phyloP scores from a whole-genome alignment of 2,329 filamentous ascomycete genomes.

The Ilyonectria destructans region DNA sequence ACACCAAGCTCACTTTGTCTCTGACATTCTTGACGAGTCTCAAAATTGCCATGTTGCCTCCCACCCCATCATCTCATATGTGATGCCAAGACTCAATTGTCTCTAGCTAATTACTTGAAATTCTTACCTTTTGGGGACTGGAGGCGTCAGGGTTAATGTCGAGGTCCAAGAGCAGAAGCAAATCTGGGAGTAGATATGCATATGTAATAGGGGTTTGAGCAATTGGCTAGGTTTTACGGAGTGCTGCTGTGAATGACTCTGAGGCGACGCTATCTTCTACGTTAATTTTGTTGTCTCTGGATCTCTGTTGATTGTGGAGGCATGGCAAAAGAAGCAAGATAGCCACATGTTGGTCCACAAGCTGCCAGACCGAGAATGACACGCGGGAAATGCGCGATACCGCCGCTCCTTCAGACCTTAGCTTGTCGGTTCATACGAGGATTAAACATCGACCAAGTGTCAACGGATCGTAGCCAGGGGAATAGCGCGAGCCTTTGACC shows the following conservation, averaged over 20 bases:
- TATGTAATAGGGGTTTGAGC: background rate
- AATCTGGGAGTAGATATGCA: slow-evolving; percentile 18
- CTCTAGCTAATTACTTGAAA: background rate
- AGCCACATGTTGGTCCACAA: background rate
- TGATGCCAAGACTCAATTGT: background rate
- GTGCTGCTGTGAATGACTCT: background rate
- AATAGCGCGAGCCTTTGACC: slow-evolving; percentile 17
- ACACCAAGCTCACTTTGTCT: background rate
- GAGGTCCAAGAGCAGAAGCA: slow-evolving; percentile 23
- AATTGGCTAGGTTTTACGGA: slow-evolving; percentile 7
- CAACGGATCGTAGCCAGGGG: slow-evolving; percentile 7
- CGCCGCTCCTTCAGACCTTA: background rate
- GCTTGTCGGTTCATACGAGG: background rate
- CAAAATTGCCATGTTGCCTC: background rate
- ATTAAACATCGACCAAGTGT: slow-evolving; percentile 9
- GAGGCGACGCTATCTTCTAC: background rate
- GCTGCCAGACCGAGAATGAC: background rate
- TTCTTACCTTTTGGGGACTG: slow-evolving; percentile 13
- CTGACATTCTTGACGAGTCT: background rate
- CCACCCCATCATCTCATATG: background rate
- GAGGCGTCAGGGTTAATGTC: background rate
- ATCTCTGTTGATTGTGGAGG: background rate
- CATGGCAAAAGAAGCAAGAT: background rate
- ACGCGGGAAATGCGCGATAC: background rate
- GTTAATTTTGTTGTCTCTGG: background rate